Base-by-base conservation (phyloP, 192 early-diverging fungal species). In the Backusella tuberculispora region DNA sequence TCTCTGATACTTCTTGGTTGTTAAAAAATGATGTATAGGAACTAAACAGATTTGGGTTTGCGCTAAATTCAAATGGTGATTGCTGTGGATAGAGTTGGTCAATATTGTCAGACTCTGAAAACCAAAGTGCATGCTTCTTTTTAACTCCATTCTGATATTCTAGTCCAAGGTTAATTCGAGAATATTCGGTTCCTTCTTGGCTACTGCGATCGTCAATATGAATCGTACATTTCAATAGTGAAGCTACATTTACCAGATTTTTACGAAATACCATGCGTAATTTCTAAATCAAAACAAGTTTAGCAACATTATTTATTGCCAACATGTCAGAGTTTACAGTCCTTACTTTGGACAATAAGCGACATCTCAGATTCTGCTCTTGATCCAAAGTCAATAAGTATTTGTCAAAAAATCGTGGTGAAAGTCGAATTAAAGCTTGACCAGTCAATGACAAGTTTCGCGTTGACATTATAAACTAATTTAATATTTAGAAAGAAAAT, bases 351-450 rank as follows among this genome's bases (percentile, higher is more conserved):
- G 53, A 60, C 26, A 60, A 60, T 60, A 60, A 60, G 53, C 53
- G 53, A 21, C 53, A 19, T 26, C 53, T 60, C 24, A 60, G 26
- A 12, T 24, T 60, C 1, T 60, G 21, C 2, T 60, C 53, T 13
- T 60, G 21, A 8, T 24, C 53, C 14, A 70, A 40, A 13, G 42
- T 3, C 68, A 70, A n/a, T 17, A 26, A 15, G 5, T 70, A 70
- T 34, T 47, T 42, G 14, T 70, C 21, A 34, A 70, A 70, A n/a
- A 46, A 46, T 6, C 26, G n/a, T 12, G 68, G 68, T 8, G 68
- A 44, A 15, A 70, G n/a, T 5, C 68, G 68, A 70, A 70, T 70
- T 19, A 70, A 42, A 6, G 68, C 68, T 15, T 70, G 68, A 6
- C 41, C 68, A 14, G 68, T 70, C 45, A 70, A 46, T 21, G 68